Evolutionary conservation across 164 flowering plant species (phyloP).

Genomic region (Nymphaea colorata): DNA sequence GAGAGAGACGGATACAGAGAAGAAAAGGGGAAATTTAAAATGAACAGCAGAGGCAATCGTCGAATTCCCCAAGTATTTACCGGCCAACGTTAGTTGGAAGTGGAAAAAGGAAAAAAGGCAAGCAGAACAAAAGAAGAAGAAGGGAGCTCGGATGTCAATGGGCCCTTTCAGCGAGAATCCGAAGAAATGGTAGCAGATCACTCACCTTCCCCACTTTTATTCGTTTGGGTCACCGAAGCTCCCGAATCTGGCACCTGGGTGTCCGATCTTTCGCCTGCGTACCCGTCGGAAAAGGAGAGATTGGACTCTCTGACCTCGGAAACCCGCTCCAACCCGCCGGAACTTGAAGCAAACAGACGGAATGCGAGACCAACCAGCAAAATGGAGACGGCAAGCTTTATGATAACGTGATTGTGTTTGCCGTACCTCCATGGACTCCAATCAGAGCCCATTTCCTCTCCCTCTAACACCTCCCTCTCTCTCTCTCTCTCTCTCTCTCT

Average conservation of each 20-base stretch:
- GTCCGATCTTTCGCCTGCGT: not conserved
- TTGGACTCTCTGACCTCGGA: conserved; percentile 2
- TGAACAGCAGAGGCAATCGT: too few relatives aligned
- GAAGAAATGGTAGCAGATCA: not conserved
- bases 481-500: conserved; percentile 1
- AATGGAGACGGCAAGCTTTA: conserved; percentile 40
- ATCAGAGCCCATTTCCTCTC: conserved; percentile 16
- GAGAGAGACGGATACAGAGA: too few relatives aligned
- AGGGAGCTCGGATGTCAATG: too few relatives aligned
- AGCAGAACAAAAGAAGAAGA: too few relatives aligned
- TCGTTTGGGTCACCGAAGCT: not conserved
- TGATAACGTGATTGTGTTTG: conserved; percentile 27
- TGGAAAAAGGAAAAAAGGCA: too few relatives aligned
- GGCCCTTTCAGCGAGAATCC: too few relatives aligned
- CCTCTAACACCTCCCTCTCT: conserved; percentile 1
- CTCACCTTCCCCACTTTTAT: not conserved
- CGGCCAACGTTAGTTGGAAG: too few relatives aligned
- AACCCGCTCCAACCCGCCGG: conserved; percentile 16
- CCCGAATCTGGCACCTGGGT: not conserved
- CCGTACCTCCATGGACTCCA: conserved; percentile 18
- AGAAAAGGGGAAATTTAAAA: too few relatives aligned
- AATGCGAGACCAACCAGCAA: conserved; percentile 50
- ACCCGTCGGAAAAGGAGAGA: not conserved
- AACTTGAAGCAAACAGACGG: conserved; percentile 42
- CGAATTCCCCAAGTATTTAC: too few relatives aligned